Evolutionary conservation across 2,329 filamentous ascomycete species (phyloP), one percentile per base, ranked within the genome.

Genomic region (Pseudogymnoascus verrucosus): DNA sequence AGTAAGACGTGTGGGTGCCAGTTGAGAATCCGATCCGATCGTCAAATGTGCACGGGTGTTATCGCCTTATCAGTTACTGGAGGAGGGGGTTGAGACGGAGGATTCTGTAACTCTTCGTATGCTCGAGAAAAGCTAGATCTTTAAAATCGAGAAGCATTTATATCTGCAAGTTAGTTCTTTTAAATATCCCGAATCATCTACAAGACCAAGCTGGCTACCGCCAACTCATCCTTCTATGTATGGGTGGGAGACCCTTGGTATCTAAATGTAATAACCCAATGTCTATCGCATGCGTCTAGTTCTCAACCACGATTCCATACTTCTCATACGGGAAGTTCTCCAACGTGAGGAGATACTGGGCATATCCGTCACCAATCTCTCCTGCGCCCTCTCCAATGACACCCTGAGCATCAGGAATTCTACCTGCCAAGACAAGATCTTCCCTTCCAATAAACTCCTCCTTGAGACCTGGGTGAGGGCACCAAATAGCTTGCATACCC

Each of bases 401-500:
- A 11, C 63, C 63, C 34, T 40, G 57, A 79, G 74, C 47, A 91
- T 78, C 8, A 76, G 80, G 68, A 23, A 89, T 92, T 69, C 86
- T 78, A 0, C 93, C 95, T 0, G 95, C 93, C 21, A 99, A 78
- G 2, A 99, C 91, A 73, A 92, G 85, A 10, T 82, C 82, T 78
- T 96, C 91, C 47, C 88, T 82, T 1, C 89, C 92, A 42, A 80
- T 78, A 70, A 90, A 96, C 74, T 93, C 90, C 62, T 84, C 79
- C 76, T 89, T 80, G 62, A 99, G 78, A 71, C 85, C 90, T 0
- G 86, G 84, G 76, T 98, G 92, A 23, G 95, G 95, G 69, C 86
- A 89, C 95, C 95, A 99, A 1, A 96, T 81, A 11, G 96, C 92
- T 68, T 93, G 86, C 93, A 98, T 98, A 0, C 93, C 93, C 0